Evolutionary conservation across 1,139 yeast species (phyloP).

Genomic region (Yamadazyma triangularis): DNA sequence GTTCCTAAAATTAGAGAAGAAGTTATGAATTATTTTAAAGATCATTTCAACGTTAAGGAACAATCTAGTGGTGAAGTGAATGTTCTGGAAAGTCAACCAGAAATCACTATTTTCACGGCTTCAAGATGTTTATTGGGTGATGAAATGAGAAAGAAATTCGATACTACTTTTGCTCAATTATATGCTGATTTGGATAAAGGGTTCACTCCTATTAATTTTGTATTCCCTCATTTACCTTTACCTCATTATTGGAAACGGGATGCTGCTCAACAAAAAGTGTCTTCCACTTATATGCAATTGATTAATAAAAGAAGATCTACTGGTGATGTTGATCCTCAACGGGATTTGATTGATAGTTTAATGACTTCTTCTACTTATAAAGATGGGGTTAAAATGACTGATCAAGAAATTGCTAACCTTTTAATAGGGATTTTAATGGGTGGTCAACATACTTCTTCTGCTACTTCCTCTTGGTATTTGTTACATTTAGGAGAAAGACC

Average conservation of each 20-base stretch:
- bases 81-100: slow-evolving; percentile 86
- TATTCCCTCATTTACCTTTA: slow-evolving; percentile 88
- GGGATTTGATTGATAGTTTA: slow-evolving; percentile 87
- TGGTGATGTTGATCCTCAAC: slow-evolving; percentile 68
- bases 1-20: slow-evolving; percentile 89
- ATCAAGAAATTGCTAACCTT: slow-evolving; percentile 88
- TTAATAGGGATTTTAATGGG: slow-evolving; percentile 97
- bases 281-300: slow-evolving; percentile 74
- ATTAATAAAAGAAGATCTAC: slow-evolving; percentile 68
- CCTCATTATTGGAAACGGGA: slow-evolving; percentile 85
- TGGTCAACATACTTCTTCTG: slow-evolving; percentile 97
- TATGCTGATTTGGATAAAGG: slow-evolving; percentile 95
- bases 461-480: slow-evolving; percentile 93
- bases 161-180: slow-evolving; percentile 76
- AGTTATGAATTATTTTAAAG: slow-evolving; percentile 57
- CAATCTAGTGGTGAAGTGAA: slow-evolving; percentile 52
- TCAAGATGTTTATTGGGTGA: slow-evolving; percentile 88
- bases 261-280: slow-evolving; percentile 76
- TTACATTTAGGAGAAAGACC: slow-evolving; percentile 87
- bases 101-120: slow-evolving; percentile 94
- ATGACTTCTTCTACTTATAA: slow-evolving; percentile 81
- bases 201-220: slow-evolving; percentile 93
- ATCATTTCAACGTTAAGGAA: slow-evolving; percentile 36
- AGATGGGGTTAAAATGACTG: slow-evolving; percentile 93
- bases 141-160: slow-evolving; percentile 81